phyloP scores from a whole-genome alignment of 306 rosid genomes.

The Prunus campanulata region DNA sequence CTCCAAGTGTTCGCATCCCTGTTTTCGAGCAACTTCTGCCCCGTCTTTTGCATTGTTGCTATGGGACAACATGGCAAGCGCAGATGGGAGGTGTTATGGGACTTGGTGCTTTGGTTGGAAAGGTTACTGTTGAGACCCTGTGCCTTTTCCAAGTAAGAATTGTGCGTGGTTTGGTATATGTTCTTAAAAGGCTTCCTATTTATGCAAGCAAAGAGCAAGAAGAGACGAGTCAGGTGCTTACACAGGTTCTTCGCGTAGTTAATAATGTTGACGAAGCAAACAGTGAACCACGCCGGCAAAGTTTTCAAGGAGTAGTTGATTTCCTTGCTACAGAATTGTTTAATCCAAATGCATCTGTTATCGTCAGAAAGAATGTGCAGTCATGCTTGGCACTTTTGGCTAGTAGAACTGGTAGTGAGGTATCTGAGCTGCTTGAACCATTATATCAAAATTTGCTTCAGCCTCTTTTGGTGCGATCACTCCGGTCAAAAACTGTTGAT shows the following conservation, averaged over 20 bases:
- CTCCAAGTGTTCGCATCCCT: conserved; percentile 95
- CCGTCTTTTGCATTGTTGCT: conserved; percentile 97
- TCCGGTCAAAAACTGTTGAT: conserved; percentile 83
- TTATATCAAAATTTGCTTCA: conserved; percentile 83
- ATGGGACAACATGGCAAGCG: conserved; percentile 95
- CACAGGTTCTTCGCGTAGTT: conserved; percentile 98
- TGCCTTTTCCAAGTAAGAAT: conserved; percentile 87
- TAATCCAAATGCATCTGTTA: conserved; percentile 87
- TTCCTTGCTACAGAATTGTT: conserved; percentile 93
- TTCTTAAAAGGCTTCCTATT: conserved; percentile 88
- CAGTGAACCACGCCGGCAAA: conserved; percentile 86
- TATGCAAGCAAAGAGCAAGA: conserved; percentile 98
- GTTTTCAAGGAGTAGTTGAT: conserved; percentile 92
- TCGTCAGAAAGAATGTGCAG: conserved; percentile 95
- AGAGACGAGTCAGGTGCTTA: conserved; percentile 98
- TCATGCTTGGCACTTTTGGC: conserved; percentile 94
- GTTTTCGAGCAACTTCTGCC: conserved; percentile 94
- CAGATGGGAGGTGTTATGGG: conserved; percentile 99
- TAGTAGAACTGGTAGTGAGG: conserved; percentile 98
- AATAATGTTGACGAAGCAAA: conserved; percentile 98
- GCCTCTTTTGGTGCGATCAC: conserved; percentile 84
- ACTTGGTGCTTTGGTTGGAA: conserved; percentile 96
- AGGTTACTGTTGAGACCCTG: conserved; percentile 93
- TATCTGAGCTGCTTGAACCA: conserved; percentile 92
- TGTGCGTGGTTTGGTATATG: conserved; percentile 88